Conservation (phyloP, 352 stramenopile species). For the Discostella stelligera region DNA sequence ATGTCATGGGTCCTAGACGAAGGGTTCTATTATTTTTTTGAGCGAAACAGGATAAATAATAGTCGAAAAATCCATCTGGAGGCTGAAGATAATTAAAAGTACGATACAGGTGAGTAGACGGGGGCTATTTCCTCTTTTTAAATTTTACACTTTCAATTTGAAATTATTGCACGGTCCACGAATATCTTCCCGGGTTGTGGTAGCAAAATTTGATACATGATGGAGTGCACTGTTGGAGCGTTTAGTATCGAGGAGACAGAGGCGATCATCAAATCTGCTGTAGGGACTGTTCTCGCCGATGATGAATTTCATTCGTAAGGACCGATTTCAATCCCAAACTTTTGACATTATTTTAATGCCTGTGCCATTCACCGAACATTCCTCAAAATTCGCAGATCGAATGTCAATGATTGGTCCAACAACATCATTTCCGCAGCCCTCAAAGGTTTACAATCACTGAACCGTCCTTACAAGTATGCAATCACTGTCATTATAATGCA, state of each 20-base stretch:
- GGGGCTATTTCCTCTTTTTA: too few relatives aligned
- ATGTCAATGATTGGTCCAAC: constrained; percentile 80
- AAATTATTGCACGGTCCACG: too few relatives aligned
- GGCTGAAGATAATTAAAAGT: too few relatives aligned
- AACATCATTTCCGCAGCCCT: constrained; percentile 75
- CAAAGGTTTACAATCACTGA: constrained; percentile 79
- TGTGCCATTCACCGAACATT: background rate
- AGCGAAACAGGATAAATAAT: too few relatives aligned
- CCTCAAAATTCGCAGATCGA: constrained; percentile 16
- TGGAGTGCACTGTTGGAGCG: too few relatives aligned
- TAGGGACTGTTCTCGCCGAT: constrained; percentile 5
- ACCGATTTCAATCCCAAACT: background rate
- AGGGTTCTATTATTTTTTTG: too few relatives aligned
- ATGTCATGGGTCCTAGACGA: too few relatives aligned
- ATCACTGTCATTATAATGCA: constrained; percentile 84
- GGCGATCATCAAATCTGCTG: constrained; percentile 5
- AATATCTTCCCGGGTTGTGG: too few relatives aligned
- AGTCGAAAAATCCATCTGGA: too few relatives aligned
- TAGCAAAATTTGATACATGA: too few relatives aligned
- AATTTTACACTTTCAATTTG: too few relatives aligned
- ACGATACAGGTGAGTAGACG: too few relatives aligned
- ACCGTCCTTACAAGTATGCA: constrained; percentile 82
- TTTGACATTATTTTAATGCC: background rate
- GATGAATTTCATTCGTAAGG: background rate
- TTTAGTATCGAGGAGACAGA: constrained; percentile 8